Percentiles rank a stretch among this genome's conserved stretches.
phyloP scores from a whole-genome alignment of 2,329 filamentous ascomycete species.

The Colletotrichum tabaci region DNA sequence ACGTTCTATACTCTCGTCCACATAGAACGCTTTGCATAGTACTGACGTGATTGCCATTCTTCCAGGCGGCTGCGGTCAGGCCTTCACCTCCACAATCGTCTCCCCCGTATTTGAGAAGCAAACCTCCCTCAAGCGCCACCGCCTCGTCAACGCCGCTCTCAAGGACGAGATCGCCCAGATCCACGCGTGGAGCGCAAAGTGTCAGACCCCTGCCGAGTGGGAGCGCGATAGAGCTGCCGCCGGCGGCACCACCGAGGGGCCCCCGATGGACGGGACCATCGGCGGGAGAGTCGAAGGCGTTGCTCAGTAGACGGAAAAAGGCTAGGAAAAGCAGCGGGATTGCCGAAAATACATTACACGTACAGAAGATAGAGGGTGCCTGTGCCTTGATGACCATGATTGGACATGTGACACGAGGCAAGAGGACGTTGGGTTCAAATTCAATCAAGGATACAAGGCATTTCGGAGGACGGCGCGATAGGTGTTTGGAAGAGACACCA shows the following conservation, averaged over 20 bases:
- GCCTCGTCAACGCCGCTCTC: conserved; percentile 86
- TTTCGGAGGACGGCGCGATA: conserved; percentile 24
- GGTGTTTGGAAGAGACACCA: conserved; percentile 19
- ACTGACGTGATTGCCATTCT: neutral
- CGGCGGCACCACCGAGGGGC: conserved; percentile 48
- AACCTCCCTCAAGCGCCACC: conserved; percentile 85
- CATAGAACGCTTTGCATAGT: too few species aligned
- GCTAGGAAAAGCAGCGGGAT: neutral
- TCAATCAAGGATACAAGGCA: neutral
- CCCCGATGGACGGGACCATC: conserved; percentile 61
- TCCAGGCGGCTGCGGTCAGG: conserved; percentile 74
- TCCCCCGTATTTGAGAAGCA: conserved; percentile 79
- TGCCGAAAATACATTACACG: neutral
- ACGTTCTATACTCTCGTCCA: too few species aligned
- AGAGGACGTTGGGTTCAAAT: conserved; percentile 6
- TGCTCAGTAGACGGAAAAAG: conserved; percentile 15
- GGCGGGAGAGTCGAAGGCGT: conserved; percentile 60
- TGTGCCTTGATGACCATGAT: neutral
- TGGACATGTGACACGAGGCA: conserved; percentile 9
- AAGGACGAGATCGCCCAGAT: conserved; percentile 92
- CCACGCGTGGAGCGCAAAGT: conserved; percentile 96
- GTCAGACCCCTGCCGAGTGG: conserved; percentile 93
- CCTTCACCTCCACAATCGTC: conserved; percentile 72
- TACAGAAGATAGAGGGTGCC: neutral
- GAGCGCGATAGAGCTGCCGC: conserved; percentile 70